Percentiles rank a stretch among this genome's conserved stretches.
phyloP scores from a whole-genome alignment of 1,284 basidiomycete species.

The Leccinum angustisporum region DNA sequence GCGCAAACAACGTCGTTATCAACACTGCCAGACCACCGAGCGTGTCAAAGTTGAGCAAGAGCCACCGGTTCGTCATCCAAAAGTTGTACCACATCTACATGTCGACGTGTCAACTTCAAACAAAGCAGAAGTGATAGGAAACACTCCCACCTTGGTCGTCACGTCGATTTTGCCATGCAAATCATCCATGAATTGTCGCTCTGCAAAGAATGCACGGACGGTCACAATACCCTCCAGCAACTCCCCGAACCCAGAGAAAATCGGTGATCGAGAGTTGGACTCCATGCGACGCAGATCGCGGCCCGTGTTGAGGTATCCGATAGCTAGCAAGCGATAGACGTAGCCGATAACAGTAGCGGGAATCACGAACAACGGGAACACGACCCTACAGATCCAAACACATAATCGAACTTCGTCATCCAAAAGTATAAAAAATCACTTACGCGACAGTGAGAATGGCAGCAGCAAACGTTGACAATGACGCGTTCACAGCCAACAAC shows the following conservation, averaged over 20 bases:
- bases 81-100: constrained; percentile 71
- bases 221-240: constrained; percentile 68
- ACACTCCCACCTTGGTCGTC: constrained; percentile 53
- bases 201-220: constrained; percentile 88
- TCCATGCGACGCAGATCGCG: constrained; percentile 63
- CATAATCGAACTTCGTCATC: neutral
- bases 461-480: constrained; percentile 67
- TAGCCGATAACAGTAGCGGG: constrained; percentile 54
- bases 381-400: constrained; percentile 33
- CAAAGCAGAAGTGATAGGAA: neutral
- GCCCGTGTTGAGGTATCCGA: constrained; percentile 59
- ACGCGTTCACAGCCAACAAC: constrained; percentile 70
- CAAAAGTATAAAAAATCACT: constrained; percentile 4
- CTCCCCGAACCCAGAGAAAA: constrained; percentile 70
- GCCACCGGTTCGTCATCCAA: constrained; percentile 83
- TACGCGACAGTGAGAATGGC: constrained; percentile 34
- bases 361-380: constrained; percentile 61
- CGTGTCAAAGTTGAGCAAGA: constrained; percentile 73
- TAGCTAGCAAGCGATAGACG: constrained; percentile 48
- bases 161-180: constrained; percentile 66
- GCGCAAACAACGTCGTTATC: constrained; percentile 72
- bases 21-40: constrained; percentile 67
- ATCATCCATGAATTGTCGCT: constrained; percentile 74
- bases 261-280: constrained; percentile 53
- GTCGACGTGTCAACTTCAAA: constrained; percentile 1